Evolutionary conservation across 2,329 filamentous ascomycete species (phyloP).

Genomic region (Ophiostoma pallidulum): DNA sequence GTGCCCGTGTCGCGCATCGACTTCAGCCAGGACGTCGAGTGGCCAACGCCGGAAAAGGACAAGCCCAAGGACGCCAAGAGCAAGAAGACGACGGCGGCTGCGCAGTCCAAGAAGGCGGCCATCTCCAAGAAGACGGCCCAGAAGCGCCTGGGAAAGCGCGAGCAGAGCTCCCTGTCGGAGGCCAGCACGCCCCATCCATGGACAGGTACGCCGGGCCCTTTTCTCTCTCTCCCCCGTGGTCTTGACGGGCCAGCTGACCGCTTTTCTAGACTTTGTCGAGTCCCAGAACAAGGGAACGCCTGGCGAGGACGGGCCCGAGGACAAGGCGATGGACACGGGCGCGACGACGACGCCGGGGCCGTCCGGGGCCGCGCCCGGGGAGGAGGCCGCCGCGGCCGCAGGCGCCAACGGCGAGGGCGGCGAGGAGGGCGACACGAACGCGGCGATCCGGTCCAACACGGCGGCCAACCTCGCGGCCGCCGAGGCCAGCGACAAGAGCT

Average conservation of each 20-base stretch:
- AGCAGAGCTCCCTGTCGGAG: constrained; percentile 46
- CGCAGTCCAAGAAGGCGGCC: constrained; percentile 41
- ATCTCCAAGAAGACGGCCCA: constrained; percentile 46
- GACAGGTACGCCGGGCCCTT: constrained; percentile 31
- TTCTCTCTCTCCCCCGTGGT: too few species aligned
- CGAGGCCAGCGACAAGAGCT: constrained; percentile 46
- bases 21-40: constrained; percentile 84
- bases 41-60: constrained; percentile 83
- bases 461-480: constrained; percentile 44
- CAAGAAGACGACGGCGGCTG: constrained; percentile 44
- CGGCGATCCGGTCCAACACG: constrained; percentile 20
- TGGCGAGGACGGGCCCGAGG: constrained; percentile 34
- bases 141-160: constrained; percentile 44
- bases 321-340: constrained; percentile 28
- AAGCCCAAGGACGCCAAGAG: constrained; percentile 66
- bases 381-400: constrained; percentile 25
- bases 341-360: constrained; percentile 7
- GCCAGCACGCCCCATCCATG: constrained; percentile 43
- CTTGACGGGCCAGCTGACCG: too few species aligned
- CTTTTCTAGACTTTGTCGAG: constrained; percentile 42
- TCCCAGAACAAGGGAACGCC: constrained; percentile 33
- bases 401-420: constrained; percentile 5
- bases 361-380: constrained; percentile 15
- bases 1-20: constrained; percentile 74
- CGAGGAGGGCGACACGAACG: constrained; percentile 21